A percentile compares a stretch with the other conserved stretches of the same genome.
Conservation (phyloP, 2,329 filamentous ascomycete genomes). For the Alternaria triticina region DNA sequence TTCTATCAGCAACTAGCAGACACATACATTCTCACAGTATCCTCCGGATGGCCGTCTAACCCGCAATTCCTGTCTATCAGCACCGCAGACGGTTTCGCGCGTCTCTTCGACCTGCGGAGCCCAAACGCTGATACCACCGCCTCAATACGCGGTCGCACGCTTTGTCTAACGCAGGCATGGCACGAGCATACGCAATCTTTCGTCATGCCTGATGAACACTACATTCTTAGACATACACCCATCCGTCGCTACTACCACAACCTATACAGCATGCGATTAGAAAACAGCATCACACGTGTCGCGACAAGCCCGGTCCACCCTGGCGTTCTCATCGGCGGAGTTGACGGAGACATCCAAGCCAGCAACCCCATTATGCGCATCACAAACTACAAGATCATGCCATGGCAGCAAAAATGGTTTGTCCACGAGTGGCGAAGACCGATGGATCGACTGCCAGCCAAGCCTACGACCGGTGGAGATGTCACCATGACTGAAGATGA, state of each 20-base stretch:
- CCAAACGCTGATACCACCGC: slow-evolving; percentile 53
- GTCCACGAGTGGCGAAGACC: slow-evolving; percentile 60
- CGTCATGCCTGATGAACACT: slow-evolving; percentile 62
- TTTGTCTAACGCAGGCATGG: slow-evolving; percentile 58
- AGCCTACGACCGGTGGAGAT: background rate
- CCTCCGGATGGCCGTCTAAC: slow-evolving; percentile 60
- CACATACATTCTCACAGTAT: slow-evolving; percentile 56
- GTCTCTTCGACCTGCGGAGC: slow-evolving; percentile 61
- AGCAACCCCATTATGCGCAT: slow-evolving; percentile 61
- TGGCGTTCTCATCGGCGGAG: slow-evolving; percentile 59
- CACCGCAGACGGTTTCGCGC: slow-evolving; percentile 61
- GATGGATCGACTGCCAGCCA: slow-evolving; percentile 16
- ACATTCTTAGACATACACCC: slow-evolving; percentile 56
- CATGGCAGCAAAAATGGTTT: slow-evolving; percentile 65
- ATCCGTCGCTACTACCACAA: slow-evolving; percentile 61
- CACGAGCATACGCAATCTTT: slow-evolving; percentile 63
- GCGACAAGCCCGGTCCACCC: slow-evolving; percentile 62
- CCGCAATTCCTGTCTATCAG: slow-evolving; percentile 61
- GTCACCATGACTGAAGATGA: slow-evolving; percentile 4
- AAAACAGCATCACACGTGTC: slow-evolving; percentile 49
- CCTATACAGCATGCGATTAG: slow-evolving; percentile 46
- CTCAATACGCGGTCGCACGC: slow-evolving; percentile 58
- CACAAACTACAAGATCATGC: slow-evolving; percentile 56
- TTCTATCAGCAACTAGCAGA: slow-evolving; percentile 53
- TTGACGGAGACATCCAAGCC: slow-evolving; percentile 58